phyloP scores from a whole-genome alignment of 257 asterid genomes.

The Jacaranda mimosifolia region DNA sequence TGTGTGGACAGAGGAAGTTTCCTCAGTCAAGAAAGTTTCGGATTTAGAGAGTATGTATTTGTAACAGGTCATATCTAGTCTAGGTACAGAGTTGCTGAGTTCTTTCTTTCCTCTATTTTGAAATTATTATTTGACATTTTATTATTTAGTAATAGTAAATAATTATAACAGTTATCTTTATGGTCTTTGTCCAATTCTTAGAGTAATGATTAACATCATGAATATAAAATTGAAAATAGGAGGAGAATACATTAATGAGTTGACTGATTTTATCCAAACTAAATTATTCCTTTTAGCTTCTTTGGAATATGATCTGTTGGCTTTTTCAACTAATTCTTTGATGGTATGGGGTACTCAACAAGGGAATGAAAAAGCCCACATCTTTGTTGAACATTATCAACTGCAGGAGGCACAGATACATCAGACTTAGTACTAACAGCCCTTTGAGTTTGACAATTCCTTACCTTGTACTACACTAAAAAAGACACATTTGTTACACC shows the following conservation, averaged over 20 bases:
- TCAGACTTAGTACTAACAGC: neutral
- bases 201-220: neutral
- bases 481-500: slow-evolving; percentile 22
- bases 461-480: slow-evolving; percentile 45
- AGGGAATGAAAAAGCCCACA: neutral
- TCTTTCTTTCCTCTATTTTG: too few species aligned
- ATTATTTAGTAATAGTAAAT: too few species aligned
- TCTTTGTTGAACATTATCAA: neutral
- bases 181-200: neutral
- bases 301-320: neutral
- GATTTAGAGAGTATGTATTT: neutral
- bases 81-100: too few species aligned
- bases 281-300: neutral
- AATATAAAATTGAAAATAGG: neutral
- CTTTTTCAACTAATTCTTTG: neutral
- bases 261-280: slow-evolving; percentile 3
- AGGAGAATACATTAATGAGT: neutral
- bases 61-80: slow-evolving; percentile 1
- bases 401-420: slow-evolving; percentile 1
- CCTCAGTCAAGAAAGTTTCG: neutral
- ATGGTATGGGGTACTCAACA: slow-evolving; percentile 1
- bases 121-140: neutral
- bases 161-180: too few species aligned
- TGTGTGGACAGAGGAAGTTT: neutral
- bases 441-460: slow-evolving; percentile 33